Evolutionary conservation across 2,329 filamentous ascomycete genomes (phyloP).

Genomic region (Calonectria hongkongensis): DNA sequence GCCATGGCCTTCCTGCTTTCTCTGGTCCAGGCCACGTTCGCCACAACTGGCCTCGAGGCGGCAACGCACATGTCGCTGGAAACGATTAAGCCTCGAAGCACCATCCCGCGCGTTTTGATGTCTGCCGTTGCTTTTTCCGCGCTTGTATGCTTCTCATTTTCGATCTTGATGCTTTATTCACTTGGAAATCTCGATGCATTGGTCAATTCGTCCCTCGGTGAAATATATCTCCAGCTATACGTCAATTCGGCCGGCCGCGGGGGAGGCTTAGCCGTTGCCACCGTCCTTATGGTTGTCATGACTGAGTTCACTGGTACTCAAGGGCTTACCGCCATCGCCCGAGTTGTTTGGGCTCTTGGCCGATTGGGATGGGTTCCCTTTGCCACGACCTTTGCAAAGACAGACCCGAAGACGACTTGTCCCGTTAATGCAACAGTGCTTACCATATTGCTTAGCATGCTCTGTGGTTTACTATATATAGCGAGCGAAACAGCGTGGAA

Average conservation of each 20-base stretch:
- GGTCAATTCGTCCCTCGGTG: conserved; percentile 10
- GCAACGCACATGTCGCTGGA: conserved; percentile 10
- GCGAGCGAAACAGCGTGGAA: conserved; percentile 14
- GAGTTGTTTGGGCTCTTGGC: conserved; percentile 6
- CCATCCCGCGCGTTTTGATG: neutral
- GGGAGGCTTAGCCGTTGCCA: neutral
- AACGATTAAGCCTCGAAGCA: neutral
- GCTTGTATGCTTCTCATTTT: neutral
- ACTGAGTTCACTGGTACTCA: conserved; percentile 10
- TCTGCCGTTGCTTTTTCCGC: neutral
- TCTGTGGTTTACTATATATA: conserved; percentile 6
- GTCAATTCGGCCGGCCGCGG: conserved; percentile 9
- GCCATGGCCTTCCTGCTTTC: neutral
- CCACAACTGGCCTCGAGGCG: neutral
- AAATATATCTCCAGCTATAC: conserved; percentile 13
- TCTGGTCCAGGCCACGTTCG: neutral
- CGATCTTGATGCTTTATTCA: neutral
- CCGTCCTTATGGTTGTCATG: neutral
- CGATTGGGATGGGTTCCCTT: conserved; percentile 8
- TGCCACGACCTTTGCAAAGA: neutral
- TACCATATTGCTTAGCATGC: neutral
- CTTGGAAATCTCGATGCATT: neutral
- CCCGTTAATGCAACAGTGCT: neutral
- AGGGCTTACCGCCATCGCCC: neutral
- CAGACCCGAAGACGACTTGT: neutral